Percentiles rank a stretch among this genome's conserved stretches.
phyloP scores from a whole-genome alignment of 441 rosid genomes.

The Rhodomyrtus psidioides region DNA sequence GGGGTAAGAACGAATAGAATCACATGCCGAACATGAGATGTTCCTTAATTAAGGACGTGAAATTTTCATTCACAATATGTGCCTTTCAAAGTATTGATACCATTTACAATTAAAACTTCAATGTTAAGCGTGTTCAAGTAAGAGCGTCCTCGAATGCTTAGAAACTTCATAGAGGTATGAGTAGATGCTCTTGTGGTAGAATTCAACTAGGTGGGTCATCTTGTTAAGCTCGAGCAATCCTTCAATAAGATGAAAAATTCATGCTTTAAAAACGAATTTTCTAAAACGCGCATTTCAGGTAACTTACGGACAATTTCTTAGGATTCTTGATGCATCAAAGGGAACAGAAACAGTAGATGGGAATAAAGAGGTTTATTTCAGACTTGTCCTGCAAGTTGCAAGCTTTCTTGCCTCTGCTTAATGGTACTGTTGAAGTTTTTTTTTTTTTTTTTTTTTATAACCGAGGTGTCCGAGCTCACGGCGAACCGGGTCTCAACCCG shows the following conservation, averaged over 20 bases:
- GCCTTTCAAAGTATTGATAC: background rate
- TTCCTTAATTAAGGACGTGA: background rate
- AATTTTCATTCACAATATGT: background rate
- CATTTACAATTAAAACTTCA: background rate
- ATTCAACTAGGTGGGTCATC: background rate
- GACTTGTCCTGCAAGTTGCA: no score
- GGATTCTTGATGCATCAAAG: background rate
- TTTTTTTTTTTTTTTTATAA: no score
- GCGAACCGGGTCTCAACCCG: no score
- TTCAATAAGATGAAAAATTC: background rate
- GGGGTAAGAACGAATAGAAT: fast-evolving
- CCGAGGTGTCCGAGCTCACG: no score
- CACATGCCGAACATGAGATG: fast-evolving
- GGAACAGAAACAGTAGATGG: background rate
- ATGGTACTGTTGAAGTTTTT: no score
- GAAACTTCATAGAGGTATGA: background rate
- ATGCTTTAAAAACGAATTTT: background rate
- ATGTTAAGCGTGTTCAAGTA: background rate
- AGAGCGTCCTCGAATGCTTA: background rate
- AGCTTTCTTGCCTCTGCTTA: no score
- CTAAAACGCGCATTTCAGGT: background rate
- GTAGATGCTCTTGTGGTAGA: background rate
- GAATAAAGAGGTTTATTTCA: no score
- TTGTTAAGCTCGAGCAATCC: background rate
- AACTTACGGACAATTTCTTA: background rate